Percentiles rank a stretch among this genome's conserved stretches.
Evolutionary conservation across 139 green algal species (phyloP).

Genomic region (Nannochloris sp.): DNA sequence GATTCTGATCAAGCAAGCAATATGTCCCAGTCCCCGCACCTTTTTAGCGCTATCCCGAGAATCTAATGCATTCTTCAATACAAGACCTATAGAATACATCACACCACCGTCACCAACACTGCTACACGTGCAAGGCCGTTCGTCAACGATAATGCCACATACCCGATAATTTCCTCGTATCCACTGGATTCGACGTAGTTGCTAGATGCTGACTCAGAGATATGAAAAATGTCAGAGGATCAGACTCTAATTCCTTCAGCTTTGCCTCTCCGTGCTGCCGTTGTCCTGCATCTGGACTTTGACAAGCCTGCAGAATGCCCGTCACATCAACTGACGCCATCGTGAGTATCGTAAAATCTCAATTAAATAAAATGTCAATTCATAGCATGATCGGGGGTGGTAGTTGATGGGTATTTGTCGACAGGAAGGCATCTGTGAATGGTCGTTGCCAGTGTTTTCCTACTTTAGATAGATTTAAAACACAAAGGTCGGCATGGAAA

Average conservation of each 20-base stretch:
- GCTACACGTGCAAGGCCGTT: background rate
- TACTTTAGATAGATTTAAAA: no score
- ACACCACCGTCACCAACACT: background rate
- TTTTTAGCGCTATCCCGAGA: slow-evolving; percentile 65
- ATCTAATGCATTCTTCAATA: slow-evolving; percentile 95
- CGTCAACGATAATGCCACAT: background rate
- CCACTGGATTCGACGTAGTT: slow-evolving; percentile 55
- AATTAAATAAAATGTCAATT: no score
- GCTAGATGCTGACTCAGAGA: slow-evolving; percentile 69
- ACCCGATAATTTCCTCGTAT: slow-evolving; percentile 65
- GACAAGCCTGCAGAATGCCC: slow-evolving; percentile 50
- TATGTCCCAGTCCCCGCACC: slow-evolving; percentile 17
- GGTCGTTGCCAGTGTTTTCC: no score
- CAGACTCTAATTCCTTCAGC: slow-evolving; percentile 61
- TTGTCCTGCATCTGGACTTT: slow-evolving; percentile 54
- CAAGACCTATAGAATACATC: slow-evolving; percentile 41
- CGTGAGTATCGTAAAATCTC: slow-evolving; percentile 4
- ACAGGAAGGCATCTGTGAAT: no score
- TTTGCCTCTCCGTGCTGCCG: slow-evolving; percentile 70
- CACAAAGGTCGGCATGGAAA: no score
- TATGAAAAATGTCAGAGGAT: slow-evolving; percentile 66
- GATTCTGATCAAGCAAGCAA: background rate
- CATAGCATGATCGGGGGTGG: no score
- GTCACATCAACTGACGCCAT: slow-evolving; percentile 32
- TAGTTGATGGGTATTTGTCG: no score